Evolutionary conservation across 2,329 filamentous ascomycete genomes (phyloP).

Genomic region (Macrophomina phaseolina): DNA sequence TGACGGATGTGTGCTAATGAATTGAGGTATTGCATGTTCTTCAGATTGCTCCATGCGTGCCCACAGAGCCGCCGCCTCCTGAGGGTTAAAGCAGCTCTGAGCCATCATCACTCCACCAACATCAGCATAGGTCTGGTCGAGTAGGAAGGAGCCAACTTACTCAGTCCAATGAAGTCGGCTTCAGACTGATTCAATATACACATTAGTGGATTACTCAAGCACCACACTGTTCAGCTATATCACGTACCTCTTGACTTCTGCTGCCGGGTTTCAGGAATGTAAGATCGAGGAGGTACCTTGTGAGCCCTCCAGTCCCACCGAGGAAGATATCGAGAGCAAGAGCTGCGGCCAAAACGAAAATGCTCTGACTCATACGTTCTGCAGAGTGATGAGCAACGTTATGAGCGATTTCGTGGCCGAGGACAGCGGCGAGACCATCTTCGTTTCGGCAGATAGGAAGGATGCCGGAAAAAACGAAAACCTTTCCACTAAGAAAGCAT

Average conservation of each 20-base stretch:
- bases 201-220: constrained; percentile 23
- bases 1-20: constrained; percentile 78
- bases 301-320: constrained; percentile 49
- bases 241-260: constrained; percentile 66
- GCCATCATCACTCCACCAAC: constrained; percentile 71
- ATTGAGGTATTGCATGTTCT: constrained; percentile 65
- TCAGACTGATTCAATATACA: constrained; percentile 60
- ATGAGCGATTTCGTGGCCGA: constrained; percentile 82
- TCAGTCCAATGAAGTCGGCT: constrained; percentile 79
- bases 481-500: constrained; percentile 63
- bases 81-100: constrained; percentile 76
- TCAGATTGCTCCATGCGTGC: constrained; percentile 64
- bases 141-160: constrained; percentile 35
- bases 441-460: constrained; percentile 70
- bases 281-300: constrained; percentile 60
- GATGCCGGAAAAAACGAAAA: constrained; percentile 79
- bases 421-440: constrained; percentile 73
- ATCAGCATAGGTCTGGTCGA: constrained; percentile 28
- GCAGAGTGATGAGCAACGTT: constrained; percentile 71
- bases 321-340: constrained; percentile 46
- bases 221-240: not conserved
- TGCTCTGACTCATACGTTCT: constrained; percentile 63
- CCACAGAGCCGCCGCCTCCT: constrained; percentile 68
- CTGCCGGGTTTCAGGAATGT: constrained; percentile 72
- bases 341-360: constrained; percentile 47